Base-by-base conservation (phyloP, 73 alveolate species). In the Stentor coeruleus region DNA sequence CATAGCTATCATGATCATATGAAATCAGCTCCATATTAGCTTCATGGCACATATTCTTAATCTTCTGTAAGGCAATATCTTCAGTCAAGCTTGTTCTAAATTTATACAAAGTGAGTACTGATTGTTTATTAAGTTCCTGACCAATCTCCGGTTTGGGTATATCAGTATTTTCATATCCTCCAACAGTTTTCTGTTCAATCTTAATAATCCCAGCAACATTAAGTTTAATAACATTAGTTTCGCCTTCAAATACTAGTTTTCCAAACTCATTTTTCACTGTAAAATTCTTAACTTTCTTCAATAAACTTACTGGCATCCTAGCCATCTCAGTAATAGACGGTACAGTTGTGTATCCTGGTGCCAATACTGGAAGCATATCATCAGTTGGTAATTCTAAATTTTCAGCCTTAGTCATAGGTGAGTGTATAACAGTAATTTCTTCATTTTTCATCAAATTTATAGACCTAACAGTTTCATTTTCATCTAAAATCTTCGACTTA, bases 91-190 rank as follows among this genome's bases (percentile, higher is more conserved):
- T 11, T 6, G 20, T 49, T 6, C 20, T 6, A 20, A 49, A 11
- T 6, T 74, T 74, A 30, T 35, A 74, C 74, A 74, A 20, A 35
- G 73, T 15, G 1, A 74, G 0, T 20, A 14, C 74, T 35, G 75
- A 31, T 6, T 60, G 75, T 38, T 74, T 74, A 30, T 74, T 74
- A 1, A 74, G 74, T 3, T 36, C 74, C 38, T 37, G 28, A 6
- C 83, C 83, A 30, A 74, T 30, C 6, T 60, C 75, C 20, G 83
- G 83, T 30, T 74, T 74, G n/a, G 31, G 75, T 11, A 20, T 20
- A 39, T 3, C 14, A 4, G 31, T 30, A 20, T 37, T 74, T 1
- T 60, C 75, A 2, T 74, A 74, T 1, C n/a, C 83, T 14, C n/a
- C 74, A 30, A 74, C n/a, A 14, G n/a, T 14, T 35, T 74, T 35